Base-by-base conservation (phyloP, 768 basidiomycete genomes). In the Crassisporium funariophilum region DNA sequence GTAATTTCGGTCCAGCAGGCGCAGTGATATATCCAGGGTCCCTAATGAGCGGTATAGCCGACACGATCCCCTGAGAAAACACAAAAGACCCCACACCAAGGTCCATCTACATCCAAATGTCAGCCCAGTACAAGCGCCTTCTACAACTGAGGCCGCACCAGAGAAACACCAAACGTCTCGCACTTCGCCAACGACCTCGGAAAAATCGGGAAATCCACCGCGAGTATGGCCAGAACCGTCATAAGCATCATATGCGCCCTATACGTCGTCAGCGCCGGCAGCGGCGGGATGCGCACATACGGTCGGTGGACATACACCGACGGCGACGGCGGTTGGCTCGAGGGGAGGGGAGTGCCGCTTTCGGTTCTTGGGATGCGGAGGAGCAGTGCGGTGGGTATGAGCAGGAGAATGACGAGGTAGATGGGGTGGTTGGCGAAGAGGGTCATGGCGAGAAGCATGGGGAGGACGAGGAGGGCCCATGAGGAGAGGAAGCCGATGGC, bases 1-100 rank as follows among this genome's bases (percentile, higher is more conserved):
- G 31, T 24, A 91, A 37, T 54, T 89, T 90, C 4, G 72, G 70
- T 10, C 67, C 43, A 11, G 81, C 46, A 0, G 83, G 75, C 0
- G 71, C 63, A 13, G 65, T 73, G 35, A 89, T 65, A 55, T 83
- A 71, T 1, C 59, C 53, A 1, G 83, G 80, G 41, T 86, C 72
- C 55, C 82, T 87, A 21, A 95, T 68, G 20, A 93, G 63, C 1
- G 91, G 86, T 35, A 87, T 83, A 0, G 91, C 86, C n/a, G 93
- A 93, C 4, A 94, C 84, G 33, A 99, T 65, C 15, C 97, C 97
- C 61, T 95, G 89, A 0, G 95, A 94, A 64, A 97, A 98, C 10
- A 98, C 91, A 54, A 99, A 98, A 1, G 95, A 93, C 10, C 97
- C 97, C 2, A 98, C 95, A 9, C 97, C 97, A 10, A 94, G 68